Conservation (phyloP, 2,329 filamentous ascomycete species). For the Ceratocystiopsis sp. region DNA sequence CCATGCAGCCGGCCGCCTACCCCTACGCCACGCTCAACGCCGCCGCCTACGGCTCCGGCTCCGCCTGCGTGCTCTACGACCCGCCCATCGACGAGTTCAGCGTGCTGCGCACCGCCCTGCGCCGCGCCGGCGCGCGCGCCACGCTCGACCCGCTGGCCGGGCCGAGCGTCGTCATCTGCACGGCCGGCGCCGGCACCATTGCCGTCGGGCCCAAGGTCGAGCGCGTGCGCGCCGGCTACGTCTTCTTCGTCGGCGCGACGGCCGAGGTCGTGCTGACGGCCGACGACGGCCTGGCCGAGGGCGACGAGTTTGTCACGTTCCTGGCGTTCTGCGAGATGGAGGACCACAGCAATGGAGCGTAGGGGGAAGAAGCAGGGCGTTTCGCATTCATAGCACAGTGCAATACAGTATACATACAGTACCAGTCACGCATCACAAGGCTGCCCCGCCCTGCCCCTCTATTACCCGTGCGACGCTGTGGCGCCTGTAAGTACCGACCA, state of each 20-base stretch:
- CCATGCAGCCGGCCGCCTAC: conserved; percentile 75
- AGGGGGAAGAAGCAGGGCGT: background rate
- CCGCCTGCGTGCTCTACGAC: conserved; percentile 63
- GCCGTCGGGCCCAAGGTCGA: conserved; percentile 69
- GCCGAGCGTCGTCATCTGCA: conserved; percentile 87
- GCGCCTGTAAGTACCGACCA: too few species aligned
- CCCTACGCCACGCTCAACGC: conserved; percentile 71
- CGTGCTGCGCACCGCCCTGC: conserved; percentile 66
- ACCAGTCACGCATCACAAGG: too few species aligned
- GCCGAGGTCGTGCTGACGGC: conserved; percentile 70
- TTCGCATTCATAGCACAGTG: too few species aligned
- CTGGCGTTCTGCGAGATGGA: conserved; percentile 86
- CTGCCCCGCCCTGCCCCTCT: too few species aligned
- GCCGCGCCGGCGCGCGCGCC: conserved; percentile 55
- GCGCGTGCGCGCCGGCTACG: conserved; percentile 54
- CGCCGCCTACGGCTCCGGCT: conserved; percentile 62
- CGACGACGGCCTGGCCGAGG: conserved; percentile 27
- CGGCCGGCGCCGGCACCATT: conserved; percentile 64
- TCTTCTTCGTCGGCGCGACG: conserved; percentile 76
- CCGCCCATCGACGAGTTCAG: conserved; percentile 94
- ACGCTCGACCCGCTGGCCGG: conserved; percentile 79
- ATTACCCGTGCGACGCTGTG: too few species aligned
- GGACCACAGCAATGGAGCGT: conserved; percentile 21
- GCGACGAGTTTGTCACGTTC: conserved; percentile 69
- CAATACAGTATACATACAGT: too few species aligned